Evolutionary conservation across 2,329 filamentous ascomycete species (phyloP).

Genomic region (Exserohilum rostratum): DNA sequence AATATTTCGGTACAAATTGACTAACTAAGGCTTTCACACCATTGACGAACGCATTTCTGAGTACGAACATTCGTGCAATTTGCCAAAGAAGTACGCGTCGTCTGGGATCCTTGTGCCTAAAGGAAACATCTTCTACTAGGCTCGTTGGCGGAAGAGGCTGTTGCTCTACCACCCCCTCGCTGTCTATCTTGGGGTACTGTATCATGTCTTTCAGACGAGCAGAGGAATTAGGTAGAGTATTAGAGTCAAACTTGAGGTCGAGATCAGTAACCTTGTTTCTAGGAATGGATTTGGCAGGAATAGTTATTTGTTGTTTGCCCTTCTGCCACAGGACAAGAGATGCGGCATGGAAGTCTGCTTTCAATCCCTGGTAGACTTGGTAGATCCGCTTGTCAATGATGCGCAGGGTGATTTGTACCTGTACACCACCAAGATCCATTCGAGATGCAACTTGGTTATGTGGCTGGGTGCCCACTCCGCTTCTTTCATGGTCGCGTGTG

Average conservation of each 20-base stretch:
- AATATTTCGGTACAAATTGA: not conserved
- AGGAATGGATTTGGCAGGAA: not conserved
- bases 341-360: too few relatives aligned
- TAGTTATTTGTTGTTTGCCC: not conserved
- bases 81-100: not conserved
- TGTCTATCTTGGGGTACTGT: not conserved
- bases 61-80: not conserved
- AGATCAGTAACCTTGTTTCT: not conserved
- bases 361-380: too few relatives aligned
- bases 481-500: too few relatives aligned
- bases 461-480: too few relatives aligned
- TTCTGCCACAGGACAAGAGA: not conserved
- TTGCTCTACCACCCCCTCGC: too few relatives aligned
- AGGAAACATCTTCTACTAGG: not conserved
- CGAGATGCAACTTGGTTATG: too few relatives aligned
- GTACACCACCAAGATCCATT: too few relatives aligned
- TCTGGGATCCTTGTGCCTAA: not conserved
- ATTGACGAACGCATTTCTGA: not conserved
- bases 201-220: not conserved
- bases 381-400: too few relatives aligned
- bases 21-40: not conserved
- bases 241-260: not conserved
- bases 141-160: too few relatives aligned
- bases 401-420: too few relatives aligned
- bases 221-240: not conserved